Evolutionary conservation across 1,284 basidiomycete genomes (phyloP).

Genomic region (Ustilago xerochloae): DNA sequence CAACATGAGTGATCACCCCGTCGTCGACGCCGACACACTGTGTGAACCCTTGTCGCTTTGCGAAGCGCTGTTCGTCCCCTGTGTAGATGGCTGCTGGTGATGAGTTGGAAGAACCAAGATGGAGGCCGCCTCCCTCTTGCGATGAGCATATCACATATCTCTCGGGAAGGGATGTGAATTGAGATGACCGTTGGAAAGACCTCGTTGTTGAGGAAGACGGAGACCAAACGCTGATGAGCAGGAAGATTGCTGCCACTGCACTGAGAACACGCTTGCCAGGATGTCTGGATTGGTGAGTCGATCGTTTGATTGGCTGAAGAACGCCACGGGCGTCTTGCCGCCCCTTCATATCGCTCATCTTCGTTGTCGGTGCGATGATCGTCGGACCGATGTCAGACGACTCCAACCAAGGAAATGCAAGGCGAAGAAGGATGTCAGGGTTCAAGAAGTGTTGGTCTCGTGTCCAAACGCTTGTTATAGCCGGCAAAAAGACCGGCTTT

Average conservation of each 20-base stretch:
- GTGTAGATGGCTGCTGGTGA: conserved; percentile 28
- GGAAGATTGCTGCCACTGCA: not conserved
- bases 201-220: not conserved
- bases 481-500: conserved; percentile 33
- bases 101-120: not conserved
- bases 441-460: conserved; percentile 15
- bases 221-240: conserved; percentile 13
- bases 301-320: conserved; percentile 12
- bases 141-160: conserved; percentile 39
- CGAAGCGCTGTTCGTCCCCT: conserved; percentile 31
- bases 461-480: not conserved
- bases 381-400: too few species aligned
- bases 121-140: conserved; percentile 7
- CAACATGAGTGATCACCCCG: conserved; percentile 24
- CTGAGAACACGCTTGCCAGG: not conserved
- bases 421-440: not conserved
- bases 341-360: not conserved
- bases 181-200: not conserved
- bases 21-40: conserved; percentile 33
- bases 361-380: not conserved
- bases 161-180: conserved; percentile 11
- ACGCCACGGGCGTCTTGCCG: not conserved
- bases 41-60: conserved; percentile 16
- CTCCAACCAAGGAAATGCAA: too few species aligned
- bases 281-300: not conserved